Base-by-base conservation (phyloP, 441 rosid genomes). In the Adansonia grandidieri region DNA sequence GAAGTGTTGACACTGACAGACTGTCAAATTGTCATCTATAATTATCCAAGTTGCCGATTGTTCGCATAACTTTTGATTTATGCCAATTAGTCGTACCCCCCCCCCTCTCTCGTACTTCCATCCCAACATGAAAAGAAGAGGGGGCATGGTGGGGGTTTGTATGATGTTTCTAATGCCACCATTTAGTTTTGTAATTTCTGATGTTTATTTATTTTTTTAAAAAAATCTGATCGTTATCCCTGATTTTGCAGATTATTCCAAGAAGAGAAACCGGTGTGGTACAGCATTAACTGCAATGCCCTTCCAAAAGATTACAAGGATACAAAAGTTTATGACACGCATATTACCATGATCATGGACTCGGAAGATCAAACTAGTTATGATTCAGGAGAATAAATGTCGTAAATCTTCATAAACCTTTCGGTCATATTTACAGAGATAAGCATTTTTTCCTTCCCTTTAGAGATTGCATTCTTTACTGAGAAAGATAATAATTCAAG, bases 191-290 rank as follows among this genome's bases (percentile, higher is more conserved):
- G 11, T 42, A 2, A 8, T 40, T 2, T 42, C 5, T 28, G 32
- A 28, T 17, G 7, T 37, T 28, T 37, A 15, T 37, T 32, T 32
- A 64, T 10, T 11, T 50, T 9, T 17, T 14, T n/a, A 28, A 71
- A 28, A 19, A 53, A 8, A 0, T 51, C 64, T 78, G 28, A 85
- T 58, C 45, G 47, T 6, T 64, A 20, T 75, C 76, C 42, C 58
- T 50, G 56, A 22, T 42, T 57, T 71, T 84, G 81, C 91, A 92
- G 97, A 81, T 84, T 88, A 80, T 96, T 93, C 86, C 98, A 92
- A 85, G 92, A 92, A 85, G 97, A 92, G 91, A 92, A 88, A 87
- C 93, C 95, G 0, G 91, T 89, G 57, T 91, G 95, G 90, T 95
- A 90, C 85, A 89, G 92, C 58, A 92, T 96, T 73, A 84, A 93